phyloP scores from a whole-genome alignment of 768 basidiomycete genomes.

The Cubamyces sp. region DNA sequence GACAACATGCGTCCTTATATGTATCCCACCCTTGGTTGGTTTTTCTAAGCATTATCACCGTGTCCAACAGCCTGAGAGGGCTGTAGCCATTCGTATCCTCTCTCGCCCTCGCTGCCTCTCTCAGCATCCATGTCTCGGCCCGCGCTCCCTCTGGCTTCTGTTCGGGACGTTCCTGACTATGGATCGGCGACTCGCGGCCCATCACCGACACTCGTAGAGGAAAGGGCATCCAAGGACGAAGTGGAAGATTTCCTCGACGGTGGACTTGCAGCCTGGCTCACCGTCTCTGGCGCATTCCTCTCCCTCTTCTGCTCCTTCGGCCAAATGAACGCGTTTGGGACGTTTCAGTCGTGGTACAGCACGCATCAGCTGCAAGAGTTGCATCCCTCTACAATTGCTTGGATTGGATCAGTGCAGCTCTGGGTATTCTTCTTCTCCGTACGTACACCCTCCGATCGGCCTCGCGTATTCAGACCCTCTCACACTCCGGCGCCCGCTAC shows the following conservation, averaged over 20 bases:
- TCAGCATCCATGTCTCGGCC: neutral
- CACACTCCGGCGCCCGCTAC: constrained; percentile 1
- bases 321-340: constrained; percentile 71
- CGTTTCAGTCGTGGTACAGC: constrained; percentile 70
- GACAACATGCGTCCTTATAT: constrained; percentile 9
- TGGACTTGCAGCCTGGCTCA: constrained; percentile 44
- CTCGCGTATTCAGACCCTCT: neutral
- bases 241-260: constrained; percentile 34
- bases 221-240: neutral
- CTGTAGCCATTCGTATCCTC: no score
- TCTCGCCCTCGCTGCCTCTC: no score
- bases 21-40: neutral
- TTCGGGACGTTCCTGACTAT: constrained; percentile 1
- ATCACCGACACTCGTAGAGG: neutral
- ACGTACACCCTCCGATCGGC: constrained; percentile 30
- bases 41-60: no score
- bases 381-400: constrained; percentile 36
- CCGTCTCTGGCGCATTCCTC: constrained; percentile 65
- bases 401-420: constrained; percentile 68
- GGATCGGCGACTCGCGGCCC: neutral
- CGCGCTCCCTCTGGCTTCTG: neutral
- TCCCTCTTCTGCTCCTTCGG: constrained; percentile 73
- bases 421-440: constrained; percentile 76
- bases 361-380: constrained; percentile 57
- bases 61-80: no score